Evolutionary conservation across 805 yeast species (phyloP), one percentile per base, ranked within the genome.

Genomic region (Blastobotrys terrestris): DNA sequence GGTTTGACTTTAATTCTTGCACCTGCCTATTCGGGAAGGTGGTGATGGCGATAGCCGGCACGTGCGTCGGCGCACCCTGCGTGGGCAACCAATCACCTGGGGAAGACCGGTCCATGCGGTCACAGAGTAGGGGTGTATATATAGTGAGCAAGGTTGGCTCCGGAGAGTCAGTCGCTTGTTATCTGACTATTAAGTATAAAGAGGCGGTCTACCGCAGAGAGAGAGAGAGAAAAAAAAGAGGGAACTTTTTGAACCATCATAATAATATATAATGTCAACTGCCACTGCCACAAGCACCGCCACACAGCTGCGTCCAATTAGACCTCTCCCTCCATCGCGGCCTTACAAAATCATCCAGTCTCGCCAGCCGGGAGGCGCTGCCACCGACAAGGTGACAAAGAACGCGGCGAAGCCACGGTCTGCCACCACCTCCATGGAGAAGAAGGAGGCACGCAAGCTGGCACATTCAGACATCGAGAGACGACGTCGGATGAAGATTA

Each of bases 381-480:
- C 8, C 11, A 26, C 35, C 35, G 11, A 11, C 35, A 39, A 26
- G 41, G 41, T 15, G 46, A 39, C 43, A 26, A 45, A 21, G 45
- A 50, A 26, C 11, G 35, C 35, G 35, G 35, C 35, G 35, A 26
- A 26, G 35, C 35, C 35, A 11, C 35, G 35, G 35, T 26, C 35
- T 26, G 35, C 35, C 5, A 26, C 35, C 11, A 26, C 35, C 35
- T 26, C 35, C 11, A 26, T 26, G 31, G 67, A 68, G 56, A 72
- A 77, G 52, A 71, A 73, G 53, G 68, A 71, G 49, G 80, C 79
- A 44, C 71, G 79, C 44, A 79, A 77, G 58, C 72, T 76, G 8
- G 82, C 83, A 14, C 95, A 87, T 65, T 83, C 90, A 2, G 82
- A 85, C 42, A 87, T 87, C 54, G 95, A 87, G 66, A 84, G 87